Evolutionary conservation across 2,329 filamentous ascomycete genomes (phyloP).

Genomic region (Colletotrichum melonis): DNA sequence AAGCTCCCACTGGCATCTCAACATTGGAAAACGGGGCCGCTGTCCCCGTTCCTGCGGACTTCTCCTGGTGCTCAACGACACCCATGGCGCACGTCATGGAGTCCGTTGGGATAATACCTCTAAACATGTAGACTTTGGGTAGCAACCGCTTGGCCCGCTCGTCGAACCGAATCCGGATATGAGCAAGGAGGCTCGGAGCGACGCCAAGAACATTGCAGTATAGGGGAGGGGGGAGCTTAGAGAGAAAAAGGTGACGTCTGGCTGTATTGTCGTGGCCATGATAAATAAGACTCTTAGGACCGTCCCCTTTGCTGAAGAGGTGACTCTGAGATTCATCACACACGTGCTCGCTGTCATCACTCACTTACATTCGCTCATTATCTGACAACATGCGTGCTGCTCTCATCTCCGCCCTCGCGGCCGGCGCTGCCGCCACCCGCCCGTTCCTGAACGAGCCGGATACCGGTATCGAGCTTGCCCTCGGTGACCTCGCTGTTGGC

Average conservation of each 20-base stretch:
- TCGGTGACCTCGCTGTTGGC: conserved; percentile 48
- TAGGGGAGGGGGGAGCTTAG: conserved; percentile 3
- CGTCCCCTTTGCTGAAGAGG: background rate
- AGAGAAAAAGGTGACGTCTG: background rate
- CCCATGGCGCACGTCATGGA: conserved; percentile 35
- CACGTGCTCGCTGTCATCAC: conserved; percentile 5
- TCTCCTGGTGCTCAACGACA: background rate
- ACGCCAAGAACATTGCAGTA: background rate
- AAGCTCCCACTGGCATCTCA: background rate
- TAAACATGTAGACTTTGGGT: background rate
- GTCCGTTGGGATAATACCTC: background rate
- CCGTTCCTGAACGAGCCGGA: conserved; percentile 58
- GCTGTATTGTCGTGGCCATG: background rate
- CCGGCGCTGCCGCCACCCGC: conserved; percentile 53
- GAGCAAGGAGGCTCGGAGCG: conserved; percentile 1
- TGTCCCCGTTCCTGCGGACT: background rate
- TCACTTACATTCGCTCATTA: conserved; percentile 26
- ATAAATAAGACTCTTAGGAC: conserved; percentile 28
- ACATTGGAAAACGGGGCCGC: conserved; percentile 9
- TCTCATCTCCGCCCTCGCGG: conserved; percentile 43
- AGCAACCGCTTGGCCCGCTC: conserved; percentile 13
- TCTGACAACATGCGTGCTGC: conserved; percentile 42
- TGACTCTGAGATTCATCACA: background rate
- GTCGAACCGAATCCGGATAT: conserved; percentile 16
- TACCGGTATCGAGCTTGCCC: conserved; percentile 54